Conservation (phyloP, 1,139 yeast species). For the Sugiyamaella castrensis region DNA sequence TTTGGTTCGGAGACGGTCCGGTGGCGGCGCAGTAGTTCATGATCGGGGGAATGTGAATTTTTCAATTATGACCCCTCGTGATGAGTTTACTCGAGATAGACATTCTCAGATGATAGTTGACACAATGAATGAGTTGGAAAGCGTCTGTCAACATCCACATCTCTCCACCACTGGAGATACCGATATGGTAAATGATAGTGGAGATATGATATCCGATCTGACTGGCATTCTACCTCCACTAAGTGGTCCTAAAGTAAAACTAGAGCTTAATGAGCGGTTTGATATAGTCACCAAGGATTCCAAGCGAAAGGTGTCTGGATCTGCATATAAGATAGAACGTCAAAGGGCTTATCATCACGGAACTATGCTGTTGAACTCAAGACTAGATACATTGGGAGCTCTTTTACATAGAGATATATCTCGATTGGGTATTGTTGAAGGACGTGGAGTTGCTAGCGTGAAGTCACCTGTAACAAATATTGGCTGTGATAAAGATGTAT, state of each 20-base stretch:
- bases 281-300: conserved; percentile 59
- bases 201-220: not conserved
- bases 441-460: conserved; percentile 72
- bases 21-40: conserved; percentile 98
- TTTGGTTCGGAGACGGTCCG: conserved; percentile 73
- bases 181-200: conserved; percentile 1
- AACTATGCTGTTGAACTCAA: conserved; percentile 78
- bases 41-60: conserved; percentile 90
- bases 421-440: conserved; percentile 48
- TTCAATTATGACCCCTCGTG: conserved; percentile 71
- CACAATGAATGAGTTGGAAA: conserved; percentile 44
- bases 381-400: conserved; percentile 54
- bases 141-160: conserved; percentile 9
- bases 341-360: conserved; percentile 95
- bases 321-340: conserved; percentile 81
- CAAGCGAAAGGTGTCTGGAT: conserved; percentile 72
- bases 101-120: conserved; percentile 56
- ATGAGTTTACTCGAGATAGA: conserved; percentile 58
- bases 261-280: conserved; percentile 65
- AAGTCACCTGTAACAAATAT: conserved; percentile 72
- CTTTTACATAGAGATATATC: conserved; percentile 51
- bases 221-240: conserved; percentile 15
- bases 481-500: conserved; percentile 45
- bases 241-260: conserved; percentile 35
- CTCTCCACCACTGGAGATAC: not conserved